These are phyloP conservation scores for Populus alba DNA, from an alignment of 345 rosid species.

Conservation along the genomic window DNA sequence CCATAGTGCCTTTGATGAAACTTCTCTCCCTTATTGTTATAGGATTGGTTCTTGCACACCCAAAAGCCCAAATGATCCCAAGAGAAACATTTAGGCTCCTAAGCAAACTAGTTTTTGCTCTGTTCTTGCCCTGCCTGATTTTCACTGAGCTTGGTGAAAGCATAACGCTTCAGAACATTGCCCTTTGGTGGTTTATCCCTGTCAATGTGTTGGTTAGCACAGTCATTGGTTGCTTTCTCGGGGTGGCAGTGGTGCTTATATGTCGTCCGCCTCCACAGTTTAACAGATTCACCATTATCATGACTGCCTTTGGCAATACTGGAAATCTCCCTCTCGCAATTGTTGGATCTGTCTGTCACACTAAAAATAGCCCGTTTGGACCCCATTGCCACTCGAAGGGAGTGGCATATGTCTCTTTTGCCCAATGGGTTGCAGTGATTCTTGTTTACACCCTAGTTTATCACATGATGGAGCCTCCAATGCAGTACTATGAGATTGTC, in stretches of 20 bases:
- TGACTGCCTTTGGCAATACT: constrained; percentile 91
- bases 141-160: constrained; percentile 86
- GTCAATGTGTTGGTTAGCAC: constrained; percentile 77
- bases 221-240: constrained; percentile 58
- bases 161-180: constrained; percentile 51
- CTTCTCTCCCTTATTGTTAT: constrained; percentile 64
- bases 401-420: constrained; percentile 84
- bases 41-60: constrained; percentile 82
- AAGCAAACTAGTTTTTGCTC: constrained; percentile 87
- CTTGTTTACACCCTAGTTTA: constrained; percentile 96
- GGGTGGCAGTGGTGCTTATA: constrained; percentile 60
- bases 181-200: constrained; percentile 90
- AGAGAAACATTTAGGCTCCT: constrained; percentile 74
- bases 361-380: constrained; percentile 66
- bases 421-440: constrained; percentile 91
- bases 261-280: constrained; percentile 82
- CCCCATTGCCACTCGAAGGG: constrained; percentile 61
- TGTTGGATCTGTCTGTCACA: constrained; percentile 79
- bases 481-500: constrained; percentile 77
- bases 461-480: constrained; percentile 97
- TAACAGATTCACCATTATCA: constrained; percentile 71
- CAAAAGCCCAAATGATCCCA: constrained; percentile 54
- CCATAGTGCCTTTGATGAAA: constrained; percentile 71
- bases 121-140: constrained; percentile 88
- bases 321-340: constrained; percentile 85